Evolutionary conservation across 2,329 filamentous ascomycete genomes (phyloP).

Genomic region (Tolypocladium tropicale): DNA sequence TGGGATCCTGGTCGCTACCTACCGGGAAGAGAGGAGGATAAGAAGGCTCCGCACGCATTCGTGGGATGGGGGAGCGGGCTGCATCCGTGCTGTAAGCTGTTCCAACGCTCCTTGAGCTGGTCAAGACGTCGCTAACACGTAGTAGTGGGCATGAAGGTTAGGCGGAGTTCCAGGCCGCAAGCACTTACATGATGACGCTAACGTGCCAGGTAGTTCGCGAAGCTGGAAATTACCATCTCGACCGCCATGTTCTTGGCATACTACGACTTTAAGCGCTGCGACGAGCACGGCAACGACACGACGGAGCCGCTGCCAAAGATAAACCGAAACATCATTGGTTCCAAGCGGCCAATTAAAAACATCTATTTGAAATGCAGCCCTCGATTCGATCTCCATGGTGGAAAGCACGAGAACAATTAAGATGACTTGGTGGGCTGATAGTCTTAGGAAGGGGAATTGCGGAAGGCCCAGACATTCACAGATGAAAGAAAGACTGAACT

Average conservation of each 20-base stretch:
- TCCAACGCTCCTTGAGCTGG: too few relatives aligned
- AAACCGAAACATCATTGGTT: slow-evolving; percentile 6
- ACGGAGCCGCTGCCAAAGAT: slow-evolving; percentile 4
- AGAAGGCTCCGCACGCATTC: slow-evolving; percentile 15
- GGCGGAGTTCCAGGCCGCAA: neutral
- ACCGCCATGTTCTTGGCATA: slow-evolving; percentile 36
- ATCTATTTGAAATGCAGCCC: slow-evolving; percentile 4
- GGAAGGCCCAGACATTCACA: too few relatives aligned
- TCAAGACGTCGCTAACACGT: neutral
- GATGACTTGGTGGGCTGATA: too few relatives aligned
- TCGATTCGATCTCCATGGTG: neutral
- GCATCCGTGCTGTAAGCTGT: slow-evolving; percentile 22
- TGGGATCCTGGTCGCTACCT: slow-evolving; percentile 42
- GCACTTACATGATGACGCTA: neutral
- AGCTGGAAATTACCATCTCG: slow-evolving; percentile 40
- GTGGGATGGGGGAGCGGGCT: slow-evolving; percentile 25
- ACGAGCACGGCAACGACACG: slow-evolving; percentile 23
- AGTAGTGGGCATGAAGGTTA: slow-evolving; percentile 5
- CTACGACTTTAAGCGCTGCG: slow-evolving; percentile 35
- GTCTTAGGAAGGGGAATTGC: too few relatives aligned
- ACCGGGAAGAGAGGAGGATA: slow-evolving; percentile 34
- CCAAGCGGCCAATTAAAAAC: slow-evolving; percentile 8
- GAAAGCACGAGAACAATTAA: neutral
- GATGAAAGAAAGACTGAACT: too few relatives aligned
- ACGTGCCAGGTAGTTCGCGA: slow-evolving; percentile 31